A percentile compares a stretch with the other conserved stretches of the same genome.
Evolutionary conservation across 306 rosid species (phyloP).

Genomic region (Urtica urens): DNA sequence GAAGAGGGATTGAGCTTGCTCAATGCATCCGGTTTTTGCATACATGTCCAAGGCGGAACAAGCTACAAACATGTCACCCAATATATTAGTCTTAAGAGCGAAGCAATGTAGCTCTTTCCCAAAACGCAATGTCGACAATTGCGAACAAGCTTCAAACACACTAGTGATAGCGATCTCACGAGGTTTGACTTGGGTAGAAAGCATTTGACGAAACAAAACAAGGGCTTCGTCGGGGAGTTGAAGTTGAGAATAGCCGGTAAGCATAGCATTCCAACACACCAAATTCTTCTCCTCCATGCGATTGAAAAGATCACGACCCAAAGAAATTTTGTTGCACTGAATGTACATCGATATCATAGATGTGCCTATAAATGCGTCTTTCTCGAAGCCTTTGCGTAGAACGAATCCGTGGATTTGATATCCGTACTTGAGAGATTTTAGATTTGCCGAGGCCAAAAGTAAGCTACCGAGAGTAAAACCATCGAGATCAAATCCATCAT

Average conservation of each 20-base stretch:
- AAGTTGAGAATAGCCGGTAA: constrained; percentile 47
- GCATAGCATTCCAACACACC: constrained; percentile 65
- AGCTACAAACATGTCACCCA: constrained; percentile 36
- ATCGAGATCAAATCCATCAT: constrained; percentile 46
- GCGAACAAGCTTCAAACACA: constrained; percentile 60
- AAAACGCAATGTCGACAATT: constrained; percentile 42
- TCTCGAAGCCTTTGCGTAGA: constrained; percentile 48
- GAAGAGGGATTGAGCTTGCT: constrained; percentile 44
- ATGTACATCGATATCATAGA: constrained; percentile 52
- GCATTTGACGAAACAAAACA: constrained; percentile 50
- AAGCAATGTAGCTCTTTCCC: constrained; percentile 74
- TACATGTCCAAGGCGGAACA: constrained; percentile 82
- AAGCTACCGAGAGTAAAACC: constrained; percentile 48
- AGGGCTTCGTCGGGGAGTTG: constrained; percentile 58
- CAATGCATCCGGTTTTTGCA: constrained; percentile 70
- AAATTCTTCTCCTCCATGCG: constrained; percentile 29
- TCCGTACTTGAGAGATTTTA: constrained; percentile 37
- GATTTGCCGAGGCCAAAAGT: constrained; percentile 53
- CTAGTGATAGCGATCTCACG: constrained; percentile 34
- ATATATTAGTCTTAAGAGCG: constrained; percentile 36
- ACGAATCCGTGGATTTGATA: constrained; percentile 57
- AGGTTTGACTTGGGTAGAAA: constrained; percentile 29
- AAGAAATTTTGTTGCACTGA: constrained; percentile 31
- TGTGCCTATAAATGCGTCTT: constrained; percentile 55
- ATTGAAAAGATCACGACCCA: constrained; percentile 40